phyloP scores from a whole-genome alignment of 2,329 filamentous ascomycete species.

The Alternaria gaisen region DNA sequence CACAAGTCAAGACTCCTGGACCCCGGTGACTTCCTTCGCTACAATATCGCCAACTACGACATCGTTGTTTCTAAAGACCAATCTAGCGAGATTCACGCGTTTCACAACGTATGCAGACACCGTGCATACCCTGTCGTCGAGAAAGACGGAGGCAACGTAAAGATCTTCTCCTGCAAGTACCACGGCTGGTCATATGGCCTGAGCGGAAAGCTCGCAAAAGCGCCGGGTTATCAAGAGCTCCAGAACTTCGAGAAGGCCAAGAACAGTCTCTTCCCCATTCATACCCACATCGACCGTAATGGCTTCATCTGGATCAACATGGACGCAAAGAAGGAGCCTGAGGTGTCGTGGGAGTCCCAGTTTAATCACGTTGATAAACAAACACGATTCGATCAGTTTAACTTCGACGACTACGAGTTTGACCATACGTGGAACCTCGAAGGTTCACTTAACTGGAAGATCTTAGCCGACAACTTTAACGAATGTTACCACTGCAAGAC shows the following conservation, averaged over 20 bases:
- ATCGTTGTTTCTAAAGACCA: slow-evolving; percentile 49
- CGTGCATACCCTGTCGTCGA: slow-evolving; percentile 55
- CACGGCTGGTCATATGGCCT: slow-evolving; percentile 59
- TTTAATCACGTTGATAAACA: slow-evolving; percentile 46
- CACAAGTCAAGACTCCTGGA: slow-evolving; percentile 62
- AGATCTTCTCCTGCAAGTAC: slow-evolving; percentile 55
- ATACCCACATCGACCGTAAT: slow-evolving; percentile 42
- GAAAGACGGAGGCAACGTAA: slow-evolving; percentile 49
- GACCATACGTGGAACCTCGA: slow-evolving; percentile 47
- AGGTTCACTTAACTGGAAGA: slow-evolving; percentile 48
- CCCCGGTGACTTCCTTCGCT: slow-evolving; percentile 66
- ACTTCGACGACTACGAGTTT: slow-evolving; percentile 59
- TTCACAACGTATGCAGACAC: slow-evolving; percentile 59
- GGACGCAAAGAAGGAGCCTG: slow-evolving; percentile 42
- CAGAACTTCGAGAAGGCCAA: slow-evolving; percentile 52
- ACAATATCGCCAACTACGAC: slow-evolving; percentile 56
- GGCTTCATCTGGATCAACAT: slow-evolving; percentile 52
- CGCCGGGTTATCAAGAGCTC: slow-evolving; percentile 54
- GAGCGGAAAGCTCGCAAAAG: slow-evolving; percentile 56
- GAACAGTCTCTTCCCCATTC: slow-evolving; percentile 50
- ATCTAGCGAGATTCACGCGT: slow-evolving; percentile 51
- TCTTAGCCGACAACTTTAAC: slow-evolving; percentile 67
- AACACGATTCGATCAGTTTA: slow-evolving; percentile 42
- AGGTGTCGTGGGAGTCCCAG: slow-evolving; percentile 42
- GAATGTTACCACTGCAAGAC: slow-evolving; percentile 71